Conservation (phyloP, 768 basidiomycete genomes). For the Polyporus arcularius region DNA sequence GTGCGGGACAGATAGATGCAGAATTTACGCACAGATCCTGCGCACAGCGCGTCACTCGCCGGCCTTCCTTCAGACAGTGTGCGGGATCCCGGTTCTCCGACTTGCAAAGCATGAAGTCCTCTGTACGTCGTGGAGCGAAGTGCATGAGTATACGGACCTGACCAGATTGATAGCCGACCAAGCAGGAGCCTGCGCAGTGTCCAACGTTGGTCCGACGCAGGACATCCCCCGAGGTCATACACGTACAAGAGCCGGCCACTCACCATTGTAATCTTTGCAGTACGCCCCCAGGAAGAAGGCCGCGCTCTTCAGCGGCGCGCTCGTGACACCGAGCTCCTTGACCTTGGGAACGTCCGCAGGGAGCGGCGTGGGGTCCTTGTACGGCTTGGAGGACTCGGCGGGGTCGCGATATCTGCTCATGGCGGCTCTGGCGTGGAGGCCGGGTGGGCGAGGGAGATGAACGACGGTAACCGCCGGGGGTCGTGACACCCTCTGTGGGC, state of each 20-base stretch:
- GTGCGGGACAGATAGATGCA: not conserved
- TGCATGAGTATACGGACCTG: not conserved
- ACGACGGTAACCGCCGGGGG: conserved; percentile 18
- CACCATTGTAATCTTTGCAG: conserved; percentile 97
- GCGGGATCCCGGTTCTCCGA: conserved; percentile 85
- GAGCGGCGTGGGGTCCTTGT: conserved; percentile 66
- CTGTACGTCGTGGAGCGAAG: conserved; percentile 37
- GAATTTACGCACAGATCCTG: conserved; percentile 80
- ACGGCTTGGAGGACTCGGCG: conserved; percentile 48
- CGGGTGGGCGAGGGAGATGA: conserved; percentile 8
- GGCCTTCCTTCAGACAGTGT: conserved; percentile 93
- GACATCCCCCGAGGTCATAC: not conserved
- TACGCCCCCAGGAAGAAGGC: conserved; percentile 96
- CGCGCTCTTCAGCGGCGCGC: conserved; percentile 93
- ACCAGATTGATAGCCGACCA: too few species aligned
- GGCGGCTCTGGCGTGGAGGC: conserved; percentile 26
- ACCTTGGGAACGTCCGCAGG: conserved; percentile 74
- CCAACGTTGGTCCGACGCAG: not conserved
- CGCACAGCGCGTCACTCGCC: conserved; percentile 94
- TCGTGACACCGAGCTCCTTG: conserved; percentile 84
- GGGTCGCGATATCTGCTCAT: conserved; percentile 60
- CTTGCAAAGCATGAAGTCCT: conserved; percentile 99
- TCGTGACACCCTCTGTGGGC: conserved; percentile 13
- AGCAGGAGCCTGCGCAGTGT: not conserved
- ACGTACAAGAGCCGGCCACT: conserved; percentile 26